Conservation (phyloP, 495 filamentous ascomycete genomes). For the Jackrogersella minutella region DNA sequence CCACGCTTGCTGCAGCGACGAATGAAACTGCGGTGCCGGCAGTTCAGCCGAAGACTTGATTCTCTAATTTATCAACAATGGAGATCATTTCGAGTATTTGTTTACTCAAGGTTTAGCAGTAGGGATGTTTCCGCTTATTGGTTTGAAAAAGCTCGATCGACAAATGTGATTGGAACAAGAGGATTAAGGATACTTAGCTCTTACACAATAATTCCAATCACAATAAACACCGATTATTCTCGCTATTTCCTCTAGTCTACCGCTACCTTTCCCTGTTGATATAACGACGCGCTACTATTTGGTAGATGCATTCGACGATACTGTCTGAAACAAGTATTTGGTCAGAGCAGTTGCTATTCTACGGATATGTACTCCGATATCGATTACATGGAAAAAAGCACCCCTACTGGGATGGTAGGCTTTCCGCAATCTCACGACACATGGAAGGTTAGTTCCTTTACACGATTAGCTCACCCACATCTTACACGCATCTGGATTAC, state of each 20-base stretch:
- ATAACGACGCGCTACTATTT: neutral
- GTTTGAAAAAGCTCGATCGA: constrained; percentile 8
- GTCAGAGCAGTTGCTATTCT: neutral
- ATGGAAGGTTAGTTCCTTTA: neutral
- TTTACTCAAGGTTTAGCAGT: neutral
- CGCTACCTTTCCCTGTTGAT: neutral
- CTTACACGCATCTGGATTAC: neutral
- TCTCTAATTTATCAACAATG: neutral
- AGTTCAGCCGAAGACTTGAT: constrained; percentile 31
- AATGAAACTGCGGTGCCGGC: constrained; percentile 24
- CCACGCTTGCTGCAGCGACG: constrained; percentile 39
- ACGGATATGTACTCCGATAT: neutral
- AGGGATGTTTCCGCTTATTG: neutral
- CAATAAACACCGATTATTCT: constrained; percentile 18
- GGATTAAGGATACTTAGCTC: neutral
- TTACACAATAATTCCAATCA: constrained; percentile 7
- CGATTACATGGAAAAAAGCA: neutral
- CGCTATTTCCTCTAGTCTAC: neutral
- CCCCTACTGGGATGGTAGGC: neutral
- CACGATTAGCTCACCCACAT: neutral
- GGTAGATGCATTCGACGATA: neutral
- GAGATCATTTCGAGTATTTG: constrained; percentile 7
- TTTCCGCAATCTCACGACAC: neutral
- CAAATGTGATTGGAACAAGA: neutral
- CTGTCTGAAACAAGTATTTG: neutral